Evolutionary conservation across 306 rosid genomes (phyloP).

Genomic region (Vigna unguiculata): DNA sequence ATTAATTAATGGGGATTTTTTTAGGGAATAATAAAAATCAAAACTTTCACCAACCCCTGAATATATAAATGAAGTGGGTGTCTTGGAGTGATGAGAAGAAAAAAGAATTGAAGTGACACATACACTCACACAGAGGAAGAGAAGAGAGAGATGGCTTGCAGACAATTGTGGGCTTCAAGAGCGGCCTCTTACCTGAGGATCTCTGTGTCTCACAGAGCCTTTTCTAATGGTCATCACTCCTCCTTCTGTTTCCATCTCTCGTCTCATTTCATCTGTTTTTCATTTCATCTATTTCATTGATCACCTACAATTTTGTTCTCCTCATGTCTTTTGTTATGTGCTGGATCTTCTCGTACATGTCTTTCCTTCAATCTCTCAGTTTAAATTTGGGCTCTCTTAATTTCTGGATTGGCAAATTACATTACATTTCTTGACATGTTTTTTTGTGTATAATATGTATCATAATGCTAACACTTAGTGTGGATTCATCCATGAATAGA

Average conservation of each 20-base stretch:
- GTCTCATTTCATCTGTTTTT: not conserved
- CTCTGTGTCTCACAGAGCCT: conserved; percentile 62
- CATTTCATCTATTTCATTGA: not conserved
- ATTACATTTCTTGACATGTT: not conserved
- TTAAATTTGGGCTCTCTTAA: not conserved
- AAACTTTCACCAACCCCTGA: no score
- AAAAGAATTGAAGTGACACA: no score
- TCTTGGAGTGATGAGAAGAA: no score
- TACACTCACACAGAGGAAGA: no score
- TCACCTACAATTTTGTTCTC: not conserved
- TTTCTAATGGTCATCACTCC: conserved; percentile 62
- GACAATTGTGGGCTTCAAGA: conserved; percentile 79
- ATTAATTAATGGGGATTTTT: no score
- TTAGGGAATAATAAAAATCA: no score
- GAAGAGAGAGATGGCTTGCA: conserved; percentile 64
- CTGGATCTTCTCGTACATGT: conserved; percentile 20
- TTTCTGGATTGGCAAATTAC: conserved; percentile 2
- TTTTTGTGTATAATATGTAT: not conserved
- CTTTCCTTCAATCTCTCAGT: not conserved
- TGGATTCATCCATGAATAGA: no score
- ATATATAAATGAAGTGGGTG: no score
- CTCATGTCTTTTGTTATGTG: not conserved
- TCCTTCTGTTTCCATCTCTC: not conserved
- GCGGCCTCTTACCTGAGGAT: conserved; percentile 78
- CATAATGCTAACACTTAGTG: no score